phyloP scores from a whole-genome alignment of 2,329 filamentous ascomycete genomes.

The Cladophialophora psammophila region DNA sequence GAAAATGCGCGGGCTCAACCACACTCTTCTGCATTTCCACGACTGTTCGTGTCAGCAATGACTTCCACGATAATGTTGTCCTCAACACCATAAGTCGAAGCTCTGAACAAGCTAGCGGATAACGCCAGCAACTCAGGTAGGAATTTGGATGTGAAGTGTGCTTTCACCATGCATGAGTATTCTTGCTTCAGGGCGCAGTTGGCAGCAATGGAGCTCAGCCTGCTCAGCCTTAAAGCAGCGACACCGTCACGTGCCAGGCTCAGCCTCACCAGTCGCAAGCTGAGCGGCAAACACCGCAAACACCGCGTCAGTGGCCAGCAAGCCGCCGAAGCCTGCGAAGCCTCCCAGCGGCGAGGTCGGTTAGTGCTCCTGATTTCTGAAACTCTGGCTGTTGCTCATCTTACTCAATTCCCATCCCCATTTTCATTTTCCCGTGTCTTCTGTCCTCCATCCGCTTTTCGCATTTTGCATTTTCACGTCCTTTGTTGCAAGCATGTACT shows the following conservation, averaged over 20 bases:
- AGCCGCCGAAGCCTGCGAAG: neutral
- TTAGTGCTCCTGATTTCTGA: conserved; percentile 10
- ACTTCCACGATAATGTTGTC: neutral
- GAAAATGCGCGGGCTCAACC: too few species aligned
- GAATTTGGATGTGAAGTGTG: neutral
- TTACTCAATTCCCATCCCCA: conserved; percentile 25
- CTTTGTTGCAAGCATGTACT: conserved; percentile 73
- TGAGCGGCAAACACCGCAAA: neutral
- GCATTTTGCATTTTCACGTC: conserved; percentile 29
- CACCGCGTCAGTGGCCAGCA: conserved; percentile 1
- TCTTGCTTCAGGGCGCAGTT: neutral
- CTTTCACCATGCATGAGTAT: neutral
- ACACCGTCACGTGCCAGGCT: neutral
- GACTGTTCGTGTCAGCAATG: neutral
- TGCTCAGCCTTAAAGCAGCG: conserved; percentile 1
- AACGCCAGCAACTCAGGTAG: neutral
- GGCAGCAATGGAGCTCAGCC: neutral
- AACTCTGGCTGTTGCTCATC: conserved; percentile 26
- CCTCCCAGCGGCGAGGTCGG: conserved; percentile 4
- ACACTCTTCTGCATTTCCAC: neutral
- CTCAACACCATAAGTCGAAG: neutral
- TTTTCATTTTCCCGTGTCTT: conserved; percentile 17
- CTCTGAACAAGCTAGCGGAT: neutral
- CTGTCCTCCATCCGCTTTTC: conserved; percentile 41
- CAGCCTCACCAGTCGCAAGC: neutral